Conservation (phyloP, 139 green algal species). For the Yamagishiella unicocca region DNA sequence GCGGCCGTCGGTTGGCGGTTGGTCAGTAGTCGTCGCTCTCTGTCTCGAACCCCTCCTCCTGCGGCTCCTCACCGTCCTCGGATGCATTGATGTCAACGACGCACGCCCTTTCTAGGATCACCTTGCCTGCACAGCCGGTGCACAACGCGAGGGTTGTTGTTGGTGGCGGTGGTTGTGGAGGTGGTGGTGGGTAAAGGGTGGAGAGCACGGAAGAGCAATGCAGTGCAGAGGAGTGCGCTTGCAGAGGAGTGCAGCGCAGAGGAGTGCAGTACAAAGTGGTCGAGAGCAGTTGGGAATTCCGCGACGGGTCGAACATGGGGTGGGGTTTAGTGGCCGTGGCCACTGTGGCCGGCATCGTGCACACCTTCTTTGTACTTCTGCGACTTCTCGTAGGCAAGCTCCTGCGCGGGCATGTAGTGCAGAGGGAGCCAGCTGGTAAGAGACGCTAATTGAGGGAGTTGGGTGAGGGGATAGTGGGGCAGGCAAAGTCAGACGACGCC, state of each 20-base stretch:
- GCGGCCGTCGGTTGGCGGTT: not conserved
- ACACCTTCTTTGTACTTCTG: slow-evolving; percentile 95
- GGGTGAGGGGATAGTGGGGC: too few species aligned
- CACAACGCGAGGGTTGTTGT: not conserved
- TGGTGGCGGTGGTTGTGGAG: too few species aligned
- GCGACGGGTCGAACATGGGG: not conserved
- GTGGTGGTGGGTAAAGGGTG: not conserved
- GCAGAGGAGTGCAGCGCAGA: not conserved
- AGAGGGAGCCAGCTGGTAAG: not conserved
- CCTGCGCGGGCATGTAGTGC: slow-evolving; percentile 62
- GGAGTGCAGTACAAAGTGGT: not conserved
- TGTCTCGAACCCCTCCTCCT: slow-evolving; percentile 7
- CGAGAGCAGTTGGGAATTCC: not conserved
- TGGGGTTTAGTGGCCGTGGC: not conserved
- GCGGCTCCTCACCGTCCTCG: not conserved
- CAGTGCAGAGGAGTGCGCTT: not conserved
- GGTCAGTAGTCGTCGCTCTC: slow-evolving; percentile 41
- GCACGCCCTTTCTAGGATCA: slow-evolving; percentile 86
- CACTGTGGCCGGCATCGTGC: not conserved
- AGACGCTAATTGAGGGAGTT: not conserved
- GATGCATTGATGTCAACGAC: slow-evolving; percentile 45
- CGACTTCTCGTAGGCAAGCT: slow-evolving; percentile 80
- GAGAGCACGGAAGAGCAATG: not conserved
- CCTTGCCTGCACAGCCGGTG: slow-evolving; percentile 26
- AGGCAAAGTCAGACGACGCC: not conserved